Evolutionary conservation across 345 rosid species (phyloP).

Genomic region (Corchorus capsularis): DNA sequence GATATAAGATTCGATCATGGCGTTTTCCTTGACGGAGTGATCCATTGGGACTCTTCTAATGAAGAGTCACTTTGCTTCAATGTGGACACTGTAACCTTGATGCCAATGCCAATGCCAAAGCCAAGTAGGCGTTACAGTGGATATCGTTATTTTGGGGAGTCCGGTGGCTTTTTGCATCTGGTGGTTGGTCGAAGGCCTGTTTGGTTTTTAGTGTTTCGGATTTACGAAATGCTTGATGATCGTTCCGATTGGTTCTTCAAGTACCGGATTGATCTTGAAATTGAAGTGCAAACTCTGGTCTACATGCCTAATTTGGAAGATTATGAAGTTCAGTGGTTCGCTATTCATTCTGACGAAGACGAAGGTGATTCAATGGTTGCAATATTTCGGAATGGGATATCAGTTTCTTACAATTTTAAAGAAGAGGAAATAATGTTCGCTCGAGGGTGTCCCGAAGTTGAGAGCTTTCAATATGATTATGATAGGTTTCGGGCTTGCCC

Average conservation of each 20-base stretch:
- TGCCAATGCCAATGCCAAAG: not conserved
- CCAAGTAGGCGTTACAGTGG: not conserved
- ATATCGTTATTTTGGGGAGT: not conserved
- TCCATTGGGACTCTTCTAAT: not conserved
- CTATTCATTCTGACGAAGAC: not conserved
- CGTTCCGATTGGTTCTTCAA: not conserved
- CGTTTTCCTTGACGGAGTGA: not conserved
- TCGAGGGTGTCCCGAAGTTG: not conserved
- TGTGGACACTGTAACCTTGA: not conserved
- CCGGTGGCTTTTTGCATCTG: not conserved
- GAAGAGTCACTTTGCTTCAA: not conserved
- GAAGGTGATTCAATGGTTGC: not conserved
- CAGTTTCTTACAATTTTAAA: not conserved
- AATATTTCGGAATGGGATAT: not conserved
- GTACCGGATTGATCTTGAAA: not conserved
- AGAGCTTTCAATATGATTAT: not conserved
- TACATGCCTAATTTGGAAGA: too few species aligned
- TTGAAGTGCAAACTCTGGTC: not conserved
- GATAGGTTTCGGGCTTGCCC: not conserved
- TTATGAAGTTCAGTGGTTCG: not conserved
- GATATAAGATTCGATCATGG: not conserved
- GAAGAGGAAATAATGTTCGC: not conserved
- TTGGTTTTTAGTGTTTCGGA: not conserved
- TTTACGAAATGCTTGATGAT: not conserved
- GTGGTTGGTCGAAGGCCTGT: not conserved